Evolutionary conservation across 352 stramenopile species (phyloP).

Genomic region (Thraustochytrium striatum): DNA sequence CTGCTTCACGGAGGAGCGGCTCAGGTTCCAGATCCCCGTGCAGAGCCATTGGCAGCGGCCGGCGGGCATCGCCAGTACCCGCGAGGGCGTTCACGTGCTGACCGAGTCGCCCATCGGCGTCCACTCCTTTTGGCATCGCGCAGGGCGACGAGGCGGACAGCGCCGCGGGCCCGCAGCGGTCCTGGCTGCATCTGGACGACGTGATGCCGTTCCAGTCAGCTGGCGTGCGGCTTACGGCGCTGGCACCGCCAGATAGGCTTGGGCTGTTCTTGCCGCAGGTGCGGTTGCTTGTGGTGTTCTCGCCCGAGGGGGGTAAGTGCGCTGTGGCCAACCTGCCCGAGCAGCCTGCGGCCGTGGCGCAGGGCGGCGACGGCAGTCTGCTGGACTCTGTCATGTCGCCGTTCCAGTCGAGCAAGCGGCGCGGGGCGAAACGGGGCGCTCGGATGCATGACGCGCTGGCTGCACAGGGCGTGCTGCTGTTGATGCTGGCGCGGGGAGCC

Average conservation of each 20-base stretch:
- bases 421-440: background rate
- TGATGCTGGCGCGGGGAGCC: background rate
- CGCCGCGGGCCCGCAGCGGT: background rate
- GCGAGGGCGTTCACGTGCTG: slow-evolving; percentile 9
- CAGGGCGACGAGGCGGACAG: background rate
- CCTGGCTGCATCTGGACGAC: slow-evolving; percentile 34
- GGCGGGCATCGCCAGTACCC: background rate
- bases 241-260: background rate
- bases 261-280: slow-evolving; percentile 21
- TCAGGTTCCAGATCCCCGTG: slow-evolving; percentile 2
- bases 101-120: slow-evolving; percentile 15
- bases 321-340: background rate
- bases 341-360: background rate
- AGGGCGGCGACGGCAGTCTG: background rate
- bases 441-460: background rate
- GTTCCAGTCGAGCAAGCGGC: background rate
- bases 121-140: slow-evolving; percentile 28
- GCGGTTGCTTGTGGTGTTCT: background rate
- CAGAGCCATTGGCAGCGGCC: background rate
- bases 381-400: background rate
- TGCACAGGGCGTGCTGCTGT: slow-evolving; percentile 9
- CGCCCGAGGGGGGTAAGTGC: background rate
- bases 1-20: slow-evolving; percentile 17
- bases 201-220: background rate
- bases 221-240: background rate